These are phyloP conservation scores for Dryas drummondii DNA, from an alignment of 306 rosid genomes.

Conservation along the genomic window DNA sequence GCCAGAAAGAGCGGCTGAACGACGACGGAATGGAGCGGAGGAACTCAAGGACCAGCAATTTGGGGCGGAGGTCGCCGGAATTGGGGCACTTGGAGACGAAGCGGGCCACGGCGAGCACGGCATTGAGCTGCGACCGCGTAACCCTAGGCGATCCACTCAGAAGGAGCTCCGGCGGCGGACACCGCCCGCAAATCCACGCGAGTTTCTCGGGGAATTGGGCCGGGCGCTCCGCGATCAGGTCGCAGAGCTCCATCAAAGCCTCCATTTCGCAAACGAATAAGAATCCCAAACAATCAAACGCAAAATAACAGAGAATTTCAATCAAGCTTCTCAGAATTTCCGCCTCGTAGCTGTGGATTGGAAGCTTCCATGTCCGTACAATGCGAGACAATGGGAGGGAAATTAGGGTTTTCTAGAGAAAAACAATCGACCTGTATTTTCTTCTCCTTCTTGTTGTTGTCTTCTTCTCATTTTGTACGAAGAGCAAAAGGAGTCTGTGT, in stretches of 20 bases:
- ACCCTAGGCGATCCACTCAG: slow-evolving; percentile 73
- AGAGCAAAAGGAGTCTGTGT: no score
- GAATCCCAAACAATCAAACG: slow-evolving; percentile 17
- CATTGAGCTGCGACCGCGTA: slow-evolving; percentile 91
- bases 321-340: neutral
- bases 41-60: slow-evolving; percentile 63
- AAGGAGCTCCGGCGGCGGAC: slow-evolving; percentile 71
- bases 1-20: slow-evolving; percentile 73
- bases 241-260: slow-evolving; percentile 89
- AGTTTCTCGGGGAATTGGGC: slow-evolving; percentile 69
- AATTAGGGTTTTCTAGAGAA: slow-evolving; percentile 9
- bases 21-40: slow-evolving; percentile 70
- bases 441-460: no score
- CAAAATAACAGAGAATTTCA: neutral
- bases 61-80: slow-evolving; percentile 70
- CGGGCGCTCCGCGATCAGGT: slow-evolving; percentile 82
- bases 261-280: slow-evolving; percentile 53
- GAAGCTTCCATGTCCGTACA: slow-evolving; percentile 21
- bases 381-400: neutral
- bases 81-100: slow-evolving; percentile 72
- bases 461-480: no score
- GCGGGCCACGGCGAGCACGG: slow-evolving; percentile 79
- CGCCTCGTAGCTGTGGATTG: slow-evolving; percentile 9
- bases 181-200: slow-evolving; percentile 78
- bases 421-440: no score